These are phyloP conservation scores for Rhodosporidiobolus odoratus DNA, from an alignment of 768 basidiomycete species.

Conservation along the genomic window DNA sequence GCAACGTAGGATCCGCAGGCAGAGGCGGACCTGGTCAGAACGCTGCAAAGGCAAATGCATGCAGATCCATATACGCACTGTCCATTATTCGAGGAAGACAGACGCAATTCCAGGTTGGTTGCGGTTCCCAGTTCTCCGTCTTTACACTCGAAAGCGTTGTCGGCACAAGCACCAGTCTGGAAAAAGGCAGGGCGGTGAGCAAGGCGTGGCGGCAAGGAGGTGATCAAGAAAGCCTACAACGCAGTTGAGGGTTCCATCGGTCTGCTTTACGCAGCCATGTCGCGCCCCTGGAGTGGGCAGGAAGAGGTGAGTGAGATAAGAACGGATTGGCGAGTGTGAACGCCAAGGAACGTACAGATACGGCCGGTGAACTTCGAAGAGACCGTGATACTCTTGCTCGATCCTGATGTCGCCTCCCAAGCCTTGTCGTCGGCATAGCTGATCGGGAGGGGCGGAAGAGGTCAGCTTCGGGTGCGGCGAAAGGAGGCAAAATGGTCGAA, in stretches of 20 bases:
- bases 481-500: too few species aligned
- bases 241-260: not conserved
- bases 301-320: not conserved
- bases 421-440: not conserved
- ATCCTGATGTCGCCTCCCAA: not conserved
- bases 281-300: conserved; percentile 9
- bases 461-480: too few species aligned
- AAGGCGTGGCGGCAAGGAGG: too few species aligned
- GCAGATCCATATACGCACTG: conserved; percentile 1
- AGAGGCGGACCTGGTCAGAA: not conserved
- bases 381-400: not conserved
- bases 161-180: not conserved
- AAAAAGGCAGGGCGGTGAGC: too few species aligned
- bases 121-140: conserved; percentile 7
- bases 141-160: not conserved
- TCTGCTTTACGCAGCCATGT: conserved; percentile 4
- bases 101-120: conserved; percentile 1
- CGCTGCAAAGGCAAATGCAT: not conserved
- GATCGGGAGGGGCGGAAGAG: not conserved
- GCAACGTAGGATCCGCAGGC: too few species aligned
- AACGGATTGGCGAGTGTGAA: too few species aligned
- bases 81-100: not conserved
- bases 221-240: conserved; percentile 6
- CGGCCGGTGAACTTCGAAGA: conserved; percentile 7
- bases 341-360: conserved; percentile 1